Percentiles rank a stretch among this genome's conserved stretches.
phyloP scores from a whole-genome alignment of 805 yeast species.

The Starmerella floris region DNA sequence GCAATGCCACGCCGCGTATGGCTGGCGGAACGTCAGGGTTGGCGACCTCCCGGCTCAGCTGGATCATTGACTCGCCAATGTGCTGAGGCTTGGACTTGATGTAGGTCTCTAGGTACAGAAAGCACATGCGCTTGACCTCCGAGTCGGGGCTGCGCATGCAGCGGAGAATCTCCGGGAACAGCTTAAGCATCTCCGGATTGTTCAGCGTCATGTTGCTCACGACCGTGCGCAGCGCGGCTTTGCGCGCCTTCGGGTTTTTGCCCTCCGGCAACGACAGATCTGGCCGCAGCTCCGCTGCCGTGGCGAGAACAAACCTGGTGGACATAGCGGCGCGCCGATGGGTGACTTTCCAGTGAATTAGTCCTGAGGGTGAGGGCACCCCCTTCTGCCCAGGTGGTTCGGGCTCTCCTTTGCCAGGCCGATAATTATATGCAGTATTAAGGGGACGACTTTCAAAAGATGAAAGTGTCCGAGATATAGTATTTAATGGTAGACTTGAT shows the following conservation, averaged over 20 bases:
- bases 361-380: no score
- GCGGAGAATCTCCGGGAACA: constrained; percentile 54
- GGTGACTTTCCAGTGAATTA: no score
- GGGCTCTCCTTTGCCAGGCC: no score
- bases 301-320: constrained; percentile 15
- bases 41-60: constrained; percentile 38
- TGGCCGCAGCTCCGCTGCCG: constrained; percentile 29
- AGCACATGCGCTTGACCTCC: constrained; percentile 60
- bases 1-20: constrained; percentile 47
- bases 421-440: no score
- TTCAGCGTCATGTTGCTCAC: constrained; percentile 76
- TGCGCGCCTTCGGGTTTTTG: constrained; percentile 28
- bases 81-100: constrained; percentile 45
- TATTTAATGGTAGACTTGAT: no score
- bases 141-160: constrained; percentile 40
- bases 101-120: constrained; percentile 49
- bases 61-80: constrained; percentile 43
- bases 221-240: constrained; percentile 50
- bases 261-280: constrained; percentile 29
- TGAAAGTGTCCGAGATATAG: no score
- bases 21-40: constrained; percentile 34
- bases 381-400: no score
- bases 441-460: no score
- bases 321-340: constrained; percentile 1
- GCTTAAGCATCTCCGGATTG: constrained; percentile 55